Percentiles rank a stretch among this genome's conserved stretches.
Conservation (phyloP, 306 rosid species). For the Cucumis hystrix region DNA sequence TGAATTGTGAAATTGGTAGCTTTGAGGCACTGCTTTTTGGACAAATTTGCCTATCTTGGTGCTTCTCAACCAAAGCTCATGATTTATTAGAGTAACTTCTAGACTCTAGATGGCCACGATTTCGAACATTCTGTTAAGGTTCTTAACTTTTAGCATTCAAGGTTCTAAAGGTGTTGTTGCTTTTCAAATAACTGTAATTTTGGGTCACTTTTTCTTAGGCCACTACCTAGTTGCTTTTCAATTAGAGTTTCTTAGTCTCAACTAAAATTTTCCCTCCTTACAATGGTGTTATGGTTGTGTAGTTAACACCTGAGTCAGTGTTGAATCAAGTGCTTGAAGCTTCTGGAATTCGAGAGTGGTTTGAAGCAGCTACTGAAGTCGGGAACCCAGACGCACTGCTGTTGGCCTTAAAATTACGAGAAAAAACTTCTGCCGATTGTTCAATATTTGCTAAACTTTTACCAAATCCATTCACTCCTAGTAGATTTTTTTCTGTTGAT, state of each 20-base stretch:
- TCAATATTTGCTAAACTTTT: constrained; percentile 44
- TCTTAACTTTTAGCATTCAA: no score
- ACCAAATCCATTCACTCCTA: constrained; percentile 54
- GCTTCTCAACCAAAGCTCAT: not conserved
- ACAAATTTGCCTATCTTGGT: not conserved
- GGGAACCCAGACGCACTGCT: constrained; percentile 95
- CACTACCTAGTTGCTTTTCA: not conserved
- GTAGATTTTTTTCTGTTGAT: constrained; percentile 47
- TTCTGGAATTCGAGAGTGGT: constrained; percentile 73
- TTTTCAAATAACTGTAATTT: not conserved
- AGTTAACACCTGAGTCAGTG: constrained; percentile 53
- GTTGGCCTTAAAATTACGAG: constrained; percentile 56
- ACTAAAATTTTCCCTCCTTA: not conserved
- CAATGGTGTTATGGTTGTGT: constrained; percentile 14
- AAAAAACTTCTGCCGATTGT: constrained; percentile 32
- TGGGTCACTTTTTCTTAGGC: not conserved
- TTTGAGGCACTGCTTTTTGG: not conserved
- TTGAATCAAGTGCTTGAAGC: constrained; percentile 54
- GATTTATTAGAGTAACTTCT: not conserved
- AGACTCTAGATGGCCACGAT: no score
- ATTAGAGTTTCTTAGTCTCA: not conserved
- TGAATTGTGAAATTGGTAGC: not conserved
- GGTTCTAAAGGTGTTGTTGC: not conserved
- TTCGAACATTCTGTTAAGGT: no score
- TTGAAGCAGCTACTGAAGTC: constrained; percentile 52